phyloP scores from a whole-genome alignment of 768 basidiomycete genomes.

The Panus rudis region DNA sequence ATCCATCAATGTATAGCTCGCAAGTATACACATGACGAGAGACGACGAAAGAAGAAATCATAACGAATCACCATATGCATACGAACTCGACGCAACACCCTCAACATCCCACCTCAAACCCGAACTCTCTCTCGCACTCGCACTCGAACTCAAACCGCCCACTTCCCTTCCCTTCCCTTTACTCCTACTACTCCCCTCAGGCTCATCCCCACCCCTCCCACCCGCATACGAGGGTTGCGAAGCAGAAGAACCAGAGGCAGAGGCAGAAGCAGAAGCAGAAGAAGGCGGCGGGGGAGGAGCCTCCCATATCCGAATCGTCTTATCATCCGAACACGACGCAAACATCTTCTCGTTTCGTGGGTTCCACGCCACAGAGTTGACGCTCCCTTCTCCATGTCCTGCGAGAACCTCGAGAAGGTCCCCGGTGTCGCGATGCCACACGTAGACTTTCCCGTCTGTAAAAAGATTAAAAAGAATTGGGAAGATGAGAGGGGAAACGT shows the following conservation, averaged over 20 bases:
- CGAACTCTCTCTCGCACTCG: too few relatives aligned
- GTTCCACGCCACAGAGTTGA: conserved; percentile 97
- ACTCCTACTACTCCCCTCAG: conserved; percentile 41
- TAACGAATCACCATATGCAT: conserved; percentile 10
- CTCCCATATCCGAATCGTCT: conserved; percentile 89
- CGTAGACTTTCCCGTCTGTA: conserved; percentile 86
- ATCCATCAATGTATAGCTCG: too few relatives aligned
- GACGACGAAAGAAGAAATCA: too few relatives aligned
- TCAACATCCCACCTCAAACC: conserved; percentile 31
- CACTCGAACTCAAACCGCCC: too few relatives aligned
- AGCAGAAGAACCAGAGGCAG: too few relatives aligned
- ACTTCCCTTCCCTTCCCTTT: conserved; percentile 56
- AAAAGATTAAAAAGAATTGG: conserved; percentile 9
- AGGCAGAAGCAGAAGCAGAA: too few relatives aligned
- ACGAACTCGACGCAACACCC: conserved; percentile 11
- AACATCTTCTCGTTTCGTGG: conserved; percentile 85
- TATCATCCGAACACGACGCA: conserved; percentile 93
- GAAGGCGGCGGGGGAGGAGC: conserved; percentile 12
- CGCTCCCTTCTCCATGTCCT: conserved; percentile 85
- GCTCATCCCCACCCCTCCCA: conserved; percentile 3
- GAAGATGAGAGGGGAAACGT: neutral
- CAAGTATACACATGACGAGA: too few relatives aligned
- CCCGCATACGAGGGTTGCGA: too few relatives aligned
- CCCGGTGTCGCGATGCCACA: conserved; percentile 90
- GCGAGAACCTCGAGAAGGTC: conserved; percentile 77